Evolutionary conservation across 352 stramenopile genomes (phyloP).

Genomic region (Phytopythium chamaehyphon): DNA sequence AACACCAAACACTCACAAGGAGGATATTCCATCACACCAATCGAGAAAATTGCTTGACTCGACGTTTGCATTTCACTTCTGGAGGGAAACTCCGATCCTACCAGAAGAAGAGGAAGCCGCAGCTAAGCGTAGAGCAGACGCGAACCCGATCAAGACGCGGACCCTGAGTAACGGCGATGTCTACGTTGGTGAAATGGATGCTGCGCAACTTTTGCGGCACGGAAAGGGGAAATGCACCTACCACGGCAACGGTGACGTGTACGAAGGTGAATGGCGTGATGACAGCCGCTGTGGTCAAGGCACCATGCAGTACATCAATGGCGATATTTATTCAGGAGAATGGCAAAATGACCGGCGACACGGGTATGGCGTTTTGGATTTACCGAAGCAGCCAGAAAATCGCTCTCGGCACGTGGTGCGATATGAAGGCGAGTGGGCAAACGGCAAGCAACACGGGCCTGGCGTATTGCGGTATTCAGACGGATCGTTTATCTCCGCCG

Average conservation of each 20-base stretch:
- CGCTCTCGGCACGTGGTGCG: conserved; percentile 13
- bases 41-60: conserved; percentile 30
- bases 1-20: background rate
- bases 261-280: conserved; percentile 65
- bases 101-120: conserved; percentile 24
- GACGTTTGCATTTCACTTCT: conserved; percentile 53
- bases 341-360: conserved; percentile 48
- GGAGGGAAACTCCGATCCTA: conserved; percentile 37
- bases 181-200: conserved; percentile 66
- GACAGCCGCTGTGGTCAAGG: conserved; percentile 47
- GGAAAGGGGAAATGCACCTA: conserved; percentile 66
- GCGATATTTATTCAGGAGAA: conserved; percentile 45
- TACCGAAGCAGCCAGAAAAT: conserved; percentile 4
- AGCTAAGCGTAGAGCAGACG: conserved; percentile 13
- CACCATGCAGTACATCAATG: conserved; percentile 44
- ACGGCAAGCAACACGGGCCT: conserved; percentile 47
- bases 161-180: conserved; percentile 54
- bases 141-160: conserved; percentile 42
- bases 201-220: conserved; percentile 28
- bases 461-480: conserved; percentile 65
- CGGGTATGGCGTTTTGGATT: conserved; percentile 46
- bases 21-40: conserved; percentile 12
- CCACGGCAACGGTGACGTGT: conserved; percentile 36
- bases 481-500: conserved; percentile 33
- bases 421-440: conserved; percentile 78